Evolutionary conservation across 371 early-diverging fungal species (phyloP), one percentile per base, ranked within the genome.

Genomic region (Rhizopus arrhizus): DNA sequence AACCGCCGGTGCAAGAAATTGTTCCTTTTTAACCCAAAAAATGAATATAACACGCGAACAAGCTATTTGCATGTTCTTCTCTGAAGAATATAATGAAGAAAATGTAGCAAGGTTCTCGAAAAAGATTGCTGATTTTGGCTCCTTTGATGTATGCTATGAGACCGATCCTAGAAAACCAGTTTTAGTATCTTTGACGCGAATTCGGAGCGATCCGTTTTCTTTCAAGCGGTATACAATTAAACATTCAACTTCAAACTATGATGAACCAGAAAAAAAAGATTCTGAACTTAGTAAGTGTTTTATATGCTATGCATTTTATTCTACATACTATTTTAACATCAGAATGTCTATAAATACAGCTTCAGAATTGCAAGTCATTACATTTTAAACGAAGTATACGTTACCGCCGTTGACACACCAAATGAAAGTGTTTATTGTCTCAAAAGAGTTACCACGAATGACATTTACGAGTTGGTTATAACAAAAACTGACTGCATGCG

Each of bases 91-190:
- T 22, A 54, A 52, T 53, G 55, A 56, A 48, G 56, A 56, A 62
- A 62, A 62, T 52, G 54, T 51, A 58, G 58, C 47, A 62, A 57
- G 58, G 51, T 36, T 57, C 28, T 53, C 56, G 7, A 56, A 56
- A 52, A 56, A 46, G 57, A 56, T 56, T 35, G 58, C 41, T 52
- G 58, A 53, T 41, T 58, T 46, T 35, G 64, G 58, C 53, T 48
- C 54, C 42, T 64, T 64, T 36, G 54, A 53, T 48, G 28, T 58
- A 52, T 64, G 64, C 41, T 64, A 64, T 64, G 64, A 64, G 56
- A 58, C 36, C 31, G 64, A 58, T 58, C 35, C 54, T 54, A 64
- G 43, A 22, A 33, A 34, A 33, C 58, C 58, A 52, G 58, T 58
- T 53, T 31, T 58, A 43, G 53, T 58, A 56, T 43, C 56, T 57